Conservation (phyloP, 2,329 filamentous ascomycete genomes). For the Iodosphaeria phyllophila region DNA sequence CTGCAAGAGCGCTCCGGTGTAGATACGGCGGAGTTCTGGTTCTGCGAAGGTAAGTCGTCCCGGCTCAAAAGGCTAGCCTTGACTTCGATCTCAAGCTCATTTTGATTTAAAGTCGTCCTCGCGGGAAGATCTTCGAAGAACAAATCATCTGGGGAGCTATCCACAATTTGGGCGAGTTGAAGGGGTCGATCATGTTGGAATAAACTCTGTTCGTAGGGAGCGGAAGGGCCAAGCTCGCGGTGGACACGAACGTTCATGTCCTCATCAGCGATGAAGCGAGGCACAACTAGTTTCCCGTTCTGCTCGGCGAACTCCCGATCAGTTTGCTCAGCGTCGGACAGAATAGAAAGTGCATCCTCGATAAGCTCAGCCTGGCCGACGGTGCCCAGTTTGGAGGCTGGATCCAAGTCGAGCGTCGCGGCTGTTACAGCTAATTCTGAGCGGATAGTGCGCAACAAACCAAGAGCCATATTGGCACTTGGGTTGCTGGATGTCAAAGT, state of each 20-base stretch:
- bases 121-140: conserved; percentile 5
- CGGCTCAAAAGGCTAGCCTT: conserved; percentile 12
- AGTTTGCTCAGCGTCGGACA: conserved; percentile 2
- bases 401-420: conserved; percentile 12
- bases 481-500: conserved; percentile 7
- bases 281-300: conserved; percentile 7
- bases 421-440: conserved; percentile 8
- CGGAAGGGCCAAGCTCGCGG: conserved; percentile 6
- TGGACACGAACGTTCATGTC: conserved; percentile 9
- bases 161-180: conserved; percentile 3
- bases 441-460: conserved; percentile 10
- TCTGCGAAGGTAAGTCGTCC: conserved; percentile 10
- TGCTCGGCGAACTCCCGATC: conserved; percentile 8
- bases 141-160: conserved; percentile 4
- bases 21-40: neutral
- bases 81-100: conserved; percentile 15
- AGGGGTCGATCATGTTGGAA: conserved; percentile 4
- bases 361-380: conserved; percentile 4
- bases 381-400: conserved; percentile 6
- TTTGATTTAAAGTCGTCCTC: conserved; percentile 10
- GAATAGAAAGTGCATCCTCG: conserved; percentile 6
- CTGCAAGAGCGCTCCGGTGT: conserved; percentile 1
- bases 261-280: conserved; percentile 6
- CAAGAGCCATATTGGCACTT: conserved; percentile 7
- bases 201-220: conserved; percentile 7